These are phyloP conservation scores for Rubia balearica DNA, from an alignment of 305 asterid genomes.

Conservation along the genomic window DNA sequence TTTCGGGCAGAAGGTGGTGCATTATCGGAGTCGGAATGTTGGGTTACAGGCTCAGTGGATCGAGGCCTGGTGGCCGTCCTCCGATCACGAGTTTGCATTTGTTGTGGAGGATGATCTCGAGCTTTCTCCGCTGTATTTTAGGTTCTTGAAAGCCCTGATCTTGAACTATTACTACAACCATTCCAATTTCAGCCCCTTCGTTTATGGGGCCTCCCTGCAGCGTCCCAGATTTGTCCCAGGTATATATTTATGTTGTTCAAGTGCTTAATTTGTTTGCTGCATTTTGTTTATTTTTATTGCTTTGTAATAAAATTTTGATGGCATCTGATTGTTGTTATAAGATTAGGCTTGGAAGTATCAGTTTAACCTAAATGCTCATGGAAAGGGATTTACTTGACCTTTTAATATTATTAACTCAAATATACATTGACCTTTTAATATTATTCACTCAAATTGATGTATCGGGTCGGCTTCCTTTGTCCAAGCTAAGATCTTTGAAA, in stretches of 20 bases:
- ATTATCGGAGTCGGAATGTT: slow-evolving; percentile 61
- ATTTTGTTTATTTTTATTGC: neutral
- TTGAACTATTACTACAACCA: slow-evolving; percentile 53
- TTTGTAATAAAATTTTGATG: neutral
- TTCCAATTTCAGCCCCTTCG: slow-evolving; percentile 51
- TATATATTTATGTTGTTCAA: slow-evolving; percentile 18
- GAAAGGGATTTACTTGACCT: too few relatives aligned
- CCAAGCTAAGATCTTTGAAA: neutral
- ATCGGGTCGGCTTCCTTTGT: neutral
- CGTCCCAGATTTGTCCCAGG: slow-evolving; percentile 94
- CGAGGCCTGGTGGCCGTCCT: slow-evolving; percentile 85
- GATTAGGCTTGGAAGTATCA: neutral
- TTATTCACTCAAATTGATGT: neutral
- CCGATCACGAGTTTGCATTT: slow-evolving; percentile 83
- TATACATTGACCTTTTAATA: neutral
- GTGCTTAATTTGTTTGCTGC: neutral
- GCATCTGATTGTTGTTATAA: neutral
- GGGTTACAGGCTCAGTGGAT: slow-evolving; percentile 94
- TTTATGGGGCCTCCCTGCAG: slow-evolving; percentile 75
- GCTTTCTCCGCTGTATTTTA: slow-evolving; percentile 70
- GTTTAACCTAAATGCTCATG: neutral
- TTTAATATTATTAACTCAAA: too few relatives aligned
- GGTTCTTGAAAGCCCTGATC: slow-evolving; percentile 57
- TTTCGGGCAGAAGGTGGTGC: slow-evolving; percentile 61
- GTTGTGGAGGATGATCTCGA: slow-evolving; percentile 90